Evolutionary conservation across 805 yeast genomes (phyloP).

Genomic region (Candida insectorum): DNA sequence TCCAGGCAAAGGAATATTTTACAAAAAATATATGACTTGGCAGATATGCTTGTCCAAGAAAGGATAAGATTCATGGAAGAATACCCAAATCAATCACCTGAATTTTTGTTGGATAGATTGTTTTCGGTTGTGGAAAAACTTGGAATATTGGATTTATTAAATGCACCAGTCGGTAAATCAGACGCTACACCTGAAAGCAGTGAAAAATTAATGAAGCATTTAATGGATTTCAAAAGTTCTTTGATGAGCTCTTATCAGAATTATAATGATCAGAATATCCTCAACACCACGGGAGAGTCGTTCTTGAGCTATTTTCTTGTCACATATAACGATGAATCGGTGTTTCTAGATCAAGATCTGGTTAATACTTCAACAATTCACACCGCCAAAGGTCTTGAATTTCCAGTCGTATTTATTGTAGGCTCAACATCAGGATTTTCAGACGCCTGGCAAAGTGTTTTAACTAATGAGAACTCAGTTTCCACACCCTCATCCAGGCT

Average conservation of each 20-base stretch:
- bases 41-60: slow-evolving; percentile 15
- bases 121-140: slow-evolving; percentile 27
- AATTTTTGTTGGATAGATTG: slow-evolving; percentile 30
- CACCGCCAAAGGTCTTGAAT: slow-evolving; percentile 72
- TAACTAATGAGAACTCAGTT: slow-evolving; percentile 10
- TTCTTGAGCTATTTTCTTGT: slow-evolving; percentile 40
- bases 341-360: slow-evolving; percentile 18
- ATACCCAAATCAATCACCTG: slow-evolving; percentile 28
- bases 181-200: not conserved
- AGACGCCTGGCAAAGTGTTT: slow-evolving; percentile 13
- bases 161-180: slow-evolving; percentile 7
- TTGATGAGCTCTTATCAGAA: slow-evolving; percentile 14
- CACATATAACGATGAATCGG: slow-evolving; percentile 38
- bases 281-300: slow-evolving; percentile 9
- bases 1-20: slow-evolving; percentile 1
- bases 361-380: slow-evolving; percentile 68
- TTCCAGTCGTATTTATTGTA: slow-evolving; percentile 59
- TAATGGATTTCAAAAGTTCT: slow-evolving; percentile 20
- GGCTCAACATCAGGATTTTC: slow-evolving; percentile 13
- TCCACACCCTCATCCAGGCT: slow-evolving; percentile 30
- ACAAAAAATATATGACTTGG: slow-evolving; percentile 2
- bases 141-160: slow-evolving; percentile 28
- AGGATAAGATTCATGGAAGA: slow-evolving; percentile 13
- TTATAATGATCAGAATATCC: slow-evolving; percentile 7
- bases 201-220: slow-evolving; percentile 9